These are phyloP conservation scores for Sporobolomyces phaffii DNA, from an alignment of 768 basidiomycete species.

Conservation along the genomic window DNA sequence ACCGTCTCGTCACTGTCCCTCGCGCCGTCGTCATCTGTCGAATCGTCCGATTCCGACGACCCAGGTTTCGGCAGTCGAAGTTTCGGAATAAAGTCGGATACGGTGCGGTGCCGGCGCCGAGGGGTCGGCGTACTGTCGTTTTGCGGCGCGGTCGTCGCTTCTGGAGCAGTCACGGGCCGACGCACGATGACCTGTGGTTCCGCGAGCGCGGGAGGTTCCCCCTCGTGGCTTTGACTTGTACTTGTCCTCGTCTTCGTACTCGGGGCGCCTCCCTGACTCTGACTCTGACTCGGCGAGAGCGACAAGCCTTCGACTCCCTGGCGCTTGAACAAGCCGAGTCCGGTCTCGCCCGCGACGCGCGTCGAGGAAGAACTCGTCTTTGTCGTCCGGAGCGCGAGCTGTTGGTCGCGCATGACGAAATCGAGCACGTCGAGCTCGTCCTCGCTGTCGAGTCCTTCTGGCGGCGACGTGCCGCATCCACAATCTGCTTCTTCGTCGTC, in stretches of 20 bases:
- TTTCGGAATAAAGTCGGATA: conserved; percentile 11
- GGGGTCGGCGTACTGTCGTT: too few relatives aligned
- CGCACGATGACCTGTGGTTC: too few relatives aligned
- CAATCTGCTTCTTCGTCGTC: conserved; percentile 8
- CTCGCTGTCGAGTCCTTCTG: background rate
- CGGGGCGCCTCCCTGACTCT: too few relatives aligned
- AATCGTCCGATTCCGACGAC: conserved; percentile 7
- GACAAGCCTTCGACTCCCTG: conserved; percentile 7
- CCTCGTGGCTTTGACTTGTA: too few relatives aligned
- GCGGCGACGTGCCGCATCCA: background rate
- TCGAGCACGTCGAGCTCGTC: conserved; percentile 12
- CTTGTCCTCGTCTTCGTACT: background rate
- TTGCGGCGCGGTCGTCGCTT: too few relatives aligned
- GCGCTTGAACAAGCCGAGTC: conserved; percentile 10
- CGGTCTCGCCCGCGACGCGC: background rate
- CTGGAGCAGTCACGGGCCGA: too few relatives aligned
- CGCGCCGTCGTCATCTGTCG: conserved; percentile 5
- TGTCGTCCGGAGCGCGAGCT: background rate
- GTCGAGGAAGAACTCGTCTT: background rate
- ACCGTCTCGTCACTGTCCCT: conserved; percentile 38
- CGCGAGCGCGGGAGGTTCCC: too few relatives aligned
- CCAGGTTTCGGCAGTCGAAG: background rate
- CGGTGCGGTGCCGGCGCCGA: too few relatives aligned
- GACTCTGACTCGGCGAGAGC: background rate
- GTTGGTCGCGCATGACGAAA: conserved; percentile 4